A percentile compares a stretch with the other conserved stretches of the same genome.
phyloP scores from a whole-genome alignment of 495 filamentous ascomycete genomes.

The Neurospora terricola region DNA sequence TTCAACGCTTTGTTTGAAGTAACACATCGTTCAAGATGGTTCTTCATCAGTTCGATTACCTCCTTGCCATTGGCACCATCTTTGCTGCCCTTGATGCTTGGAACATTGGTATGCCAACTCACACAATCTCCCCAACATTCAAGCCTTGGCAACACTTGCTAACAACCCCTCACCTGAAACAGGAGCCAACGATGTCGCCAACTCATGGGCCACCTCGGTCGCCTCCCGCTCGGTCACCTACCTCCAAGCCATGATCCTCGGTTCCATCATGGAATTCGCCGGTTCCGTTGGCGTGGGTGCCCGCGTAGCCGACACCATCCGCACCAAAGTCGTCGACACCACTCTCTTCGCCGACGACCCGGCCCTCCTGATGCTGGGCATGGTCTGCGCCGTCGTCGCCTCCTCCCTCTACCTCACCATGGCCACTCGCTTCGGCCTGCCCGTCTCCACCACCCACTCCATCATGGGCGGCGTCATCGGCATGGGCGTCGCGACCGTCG shows the following conservation, averaged over 20 bases:
- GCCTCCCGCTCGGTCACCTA: constrained; percentile 56
- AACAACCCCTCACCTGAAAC: constrained; percentile 21
- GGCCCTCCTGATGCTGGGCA: constrained; percentile 48
- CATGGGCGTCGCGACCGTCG: constrained; percentile 50
- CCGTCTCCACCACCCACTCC: constrained; percentile 56
- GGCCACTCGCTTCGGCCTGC: constrained; percentile 43
- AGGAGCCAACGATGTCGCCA: constrained; percentile 64
- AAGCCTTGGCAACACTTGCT: neutral
- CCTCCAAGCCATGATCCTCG: constrained; percentile 56
- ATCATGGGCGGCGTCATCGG: constrained; percentile 53
- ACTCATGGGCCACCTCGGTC: constrained; percentile 62
- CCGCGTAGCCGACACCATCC: constrained; percentile 56
- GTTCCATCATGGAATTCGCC: constrained; percentile 56
- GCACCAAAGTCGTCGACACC: constrained; percentile 50
- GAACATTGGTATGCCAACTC: constrained; percentile 44
- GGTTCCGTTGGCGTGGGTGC: constrained; percentile 55
- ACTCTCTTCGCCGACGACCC: constrained; percentile 41
- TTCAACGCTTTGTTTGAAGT: neutral
- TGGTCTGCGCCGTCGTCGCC: constrained; percentile 54
- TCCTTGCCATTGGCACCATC: constrained; percentile 67
- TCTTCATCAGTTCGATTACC: constrained; percentile 53
- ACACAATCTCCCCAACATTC: neutral
- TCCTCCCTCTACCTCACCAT: constrained; percentile 48
- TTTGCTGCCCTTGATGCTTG: constrained; percentile 67
- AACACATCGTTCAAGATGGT: constrained; percentile 10